A percentile compares a stretch with the other conserved stretches of the same genome.
Evolutionary conservation across 2,329 filamentous ascomycete genomes (phyloP).

Genomic region (Seiridium unicorne): DNA sequence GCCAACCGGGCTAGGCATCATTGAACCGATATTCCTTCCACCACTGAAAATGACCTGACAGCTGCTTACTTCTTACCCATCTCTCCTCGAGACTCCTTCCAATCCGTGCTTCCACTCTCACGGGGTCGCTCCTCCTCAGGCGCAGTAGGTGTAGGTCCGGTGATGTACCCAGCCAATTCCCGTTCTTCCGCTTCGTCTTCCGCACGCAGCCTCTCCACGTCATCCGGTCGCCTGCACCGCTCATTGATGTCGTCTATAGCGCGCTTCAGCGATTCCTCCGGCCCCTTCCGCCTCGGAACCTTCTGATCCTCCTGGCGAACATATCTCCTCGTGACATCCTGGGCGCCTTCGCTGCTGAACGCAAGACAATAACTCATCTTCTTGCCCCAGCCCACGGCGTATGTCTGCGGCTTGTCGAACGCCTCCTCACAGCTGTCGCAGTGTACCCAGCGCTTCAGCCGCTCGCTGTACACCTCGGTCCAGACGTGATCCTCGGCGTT

Average conservation of each 20-base stretch:
- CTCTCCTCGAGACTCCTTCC: conserved; percentile 1
- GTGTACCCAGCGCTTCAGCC: conserved; percentile 93
- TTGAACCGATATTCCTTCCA: too few species aligned
- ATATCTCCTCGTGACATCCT: conserved; percentile 65
- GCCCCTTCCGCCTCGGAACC: neutral
- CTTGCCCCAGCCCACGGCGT: conserved; percentile 93
- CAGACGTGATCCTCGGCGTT: conserved; percentile 97
- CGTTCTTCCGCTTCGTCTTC: conserved; percentile 1
- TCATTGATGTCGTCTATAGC: neutral
- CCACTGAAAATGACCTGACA: too few species aligned
- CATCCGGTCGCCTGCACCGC: neutral
- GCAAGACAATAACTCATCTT: conserved; percentile 97
- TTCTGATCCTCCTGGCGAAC: conserved; percentile 67
- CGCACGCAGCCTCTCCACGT: neutral
- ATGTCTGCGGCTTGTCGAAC: conserved; percentile 91
- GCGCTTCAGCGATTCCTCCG: neutral
- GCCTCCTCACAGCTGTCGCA: conserved; percentile 92
- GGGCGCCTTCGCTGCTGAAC: conserved; percentile 86
- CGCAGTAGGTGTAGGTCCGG: neutral
- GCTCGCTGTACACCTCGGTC: conserved; percentile 96
- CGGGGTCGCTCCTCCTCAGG: conserved; percentile 3
- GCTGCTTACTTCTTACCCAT: neutral
- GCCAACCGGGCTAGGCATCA: too few species aligned
- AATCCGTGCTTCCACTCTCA: neutral
- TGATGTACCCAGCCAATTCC: neutral